Conservation (phyloP, 202 grass and related monocot species). For the Carex arenaria region DNA sequence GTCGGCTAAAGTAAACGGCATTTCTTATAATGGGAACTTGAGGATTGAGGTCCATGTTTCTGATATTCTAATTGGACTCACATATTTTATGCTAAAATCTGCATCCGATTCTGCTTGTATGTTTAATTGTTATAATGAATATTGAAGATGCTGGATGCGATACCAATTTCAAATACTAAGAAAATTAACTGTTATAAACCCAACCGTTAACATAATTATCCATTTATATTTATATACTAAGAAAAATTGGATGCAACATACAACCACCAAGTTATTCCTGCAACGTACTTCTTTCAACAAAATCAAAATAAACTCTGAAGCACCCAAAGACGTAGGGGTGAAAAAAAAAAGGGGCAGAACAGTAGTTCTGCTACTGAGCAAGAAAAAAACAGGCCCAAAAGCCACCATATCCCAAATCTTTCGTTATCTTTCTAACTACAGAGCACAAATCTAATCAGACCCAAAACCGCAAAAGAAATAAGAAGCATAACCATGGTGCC, state of each 20-base stretch:
- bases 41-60: no score
- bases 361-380: neutral
- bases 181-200: neutral
- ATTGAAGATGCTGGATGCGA: neutral
- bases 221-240: neutral
- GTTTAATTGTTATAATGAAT: no score
- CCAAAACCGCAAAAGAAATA: constrained; percentile 59
- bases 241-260: constrained; percentile 1
- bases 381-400: neutral
- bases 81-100: no score
- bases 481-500: constrained; percentile 41
- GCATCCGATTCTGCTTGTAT: no score
- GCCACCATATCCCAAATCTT: constrained; percentile 1
- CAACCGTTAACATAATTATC: neutral
- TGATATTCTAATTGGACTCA: no score
- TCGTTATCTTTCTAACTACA: constrained; percentile 32
- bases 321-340: neutral
- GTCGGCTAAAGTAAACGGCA: no score
- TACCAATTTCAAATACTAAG: neutral
- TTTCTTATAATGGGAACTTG: no score
- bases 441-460: constrained; percentile 69
- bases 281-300: neutral
- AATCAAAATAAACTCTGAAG: constrained; percentile 4
- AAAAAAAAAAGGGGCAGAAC: neutral
- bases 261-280: neutral